Conservation (phyloP, 1,139 yeast species). For the Scheffersomyces segobiensis region DNA sequence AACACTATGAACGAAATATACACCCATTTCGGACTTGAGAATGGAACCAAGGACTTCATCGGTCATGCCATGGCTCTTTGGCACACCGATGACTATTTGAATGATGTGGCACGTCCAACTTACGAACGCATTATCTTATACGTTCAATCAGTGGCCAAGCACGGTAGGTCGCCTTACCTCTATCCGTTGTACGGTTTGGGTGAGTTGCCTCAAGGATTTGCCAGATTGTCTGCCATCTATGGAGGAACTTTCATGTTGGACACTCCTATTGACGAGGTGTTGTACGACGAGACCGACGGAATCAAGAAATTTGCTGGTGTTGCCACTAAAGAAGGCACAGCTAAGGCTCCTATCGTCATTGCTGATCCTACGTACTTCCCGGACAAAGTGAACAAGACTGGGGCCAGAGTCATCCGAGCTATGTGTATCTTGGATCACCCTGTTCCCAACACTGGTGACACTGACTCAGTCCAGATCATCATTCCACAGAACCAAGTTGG, state of each 20-base stretch:
- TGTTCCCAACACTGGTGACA: slow-evolving; percentile 75
- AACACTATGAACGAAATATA: slow-evolving; percentile 93
- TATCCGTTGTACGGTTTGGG: slow-evolving; percentile 97
- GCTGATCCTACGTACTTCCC: slow-evolving; percentile 99
- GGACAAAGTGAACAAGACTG: slow-evolving; percentile 79
- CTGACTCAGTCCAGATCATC: slow-evolving; percentile 90
- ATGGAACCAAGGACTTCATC: slow-evolving; percentile 92
- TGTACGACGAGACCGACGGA: slow-evolving; percentile 67
- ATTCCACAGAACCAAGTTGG: slow-evolving; percentile 96
- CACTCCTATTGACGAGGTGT: slow-evolving; percentile 89
- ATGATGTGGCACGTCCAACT: slow-evolving; percentile 90
- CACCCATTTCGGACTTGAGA: slow-evolving; percentile 85
- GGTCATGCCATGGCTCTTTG: slow-evolving; percentile 99
- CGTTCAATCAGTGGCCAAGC: slow-evolving; percentile 87
- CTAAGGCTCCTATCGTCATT: slow-evolving; percentile 89
- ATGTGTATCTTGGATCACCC: slow-evolving; percentile 93
- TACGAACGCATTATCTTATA: slow-evolving; percentile 83
- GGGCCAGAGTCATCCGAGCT: slow-evolving; percentile 88
- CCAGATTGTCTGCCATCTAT: slow-evolving; percentile 92
- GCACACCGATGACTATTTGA: slow-evolving; percentile 87
- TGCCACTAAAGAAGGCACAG: slow-evolving; percentile 85
- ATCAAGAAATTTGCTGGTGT: slow-evolving; percentile 79
- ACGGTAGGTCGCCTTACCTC: slow-evolving; percentile 94
- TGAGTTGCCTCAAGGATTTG: slow-evolving; percentile 97
- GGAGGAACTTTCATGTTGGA: slow-evolving; percentile 99